Conservation (phyloP, 176 grass and related monocot genomes). For the Eragrostis curvula region DNA sequence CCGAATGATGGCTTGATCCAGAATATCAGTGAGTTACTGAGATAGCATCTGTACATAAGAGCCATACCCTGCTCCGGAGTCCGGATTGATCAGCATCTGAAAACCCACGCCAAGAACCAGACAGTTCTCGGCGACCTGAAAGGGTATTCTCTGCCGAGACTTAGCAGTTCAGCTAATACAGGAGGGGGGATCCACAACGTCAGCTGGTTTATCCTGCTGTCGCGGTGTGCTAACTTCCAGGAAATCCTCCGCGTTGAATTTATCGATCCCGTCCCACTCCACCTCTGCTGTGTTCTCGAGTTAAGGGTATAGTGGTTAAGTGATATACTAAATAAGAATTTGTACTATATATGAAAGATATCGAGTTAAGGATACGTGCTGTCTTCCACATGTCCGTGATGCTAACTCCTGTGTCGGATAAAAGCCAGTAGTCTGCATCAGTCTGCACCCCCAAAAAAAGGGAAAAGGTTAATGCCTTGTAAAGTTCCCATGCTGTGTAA, state of each 20-base stretch:
- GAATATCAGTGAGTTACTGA: slow-evolving; percentile 4
- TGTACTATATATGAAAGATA: slow-evolving; percentile 1
- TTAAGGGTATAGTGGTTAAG: slow-evolving; percentile 42
- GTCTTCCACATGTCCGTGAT: slow-evolving; percentile 91
- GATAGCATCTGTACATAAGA: slow-evolving; percentile 50
- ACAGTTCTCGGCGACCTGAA: slow-evolving; percentile 1
- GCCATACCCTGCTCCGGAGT: background rate
- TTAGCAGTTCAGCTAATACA: slow-evolving; percentile 37
- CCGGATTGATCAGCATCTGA: background rate
- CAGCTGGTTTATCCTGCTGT: slow-evolving; percentile 44
- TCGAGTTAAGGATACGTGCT: slow-evolving; percentile 75
- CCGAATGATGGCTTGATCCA: slow-evolving; percentile 9
- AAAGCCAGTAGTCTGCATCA: slow-evolving; percentile 88
- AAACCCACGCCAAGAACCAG: background rate
- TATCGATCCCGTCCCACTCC: slow-evolving; percentile 56
- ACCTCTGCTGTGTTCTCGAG: slow-evolving; percentile 49
- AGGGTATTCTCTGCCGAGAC: background rate
- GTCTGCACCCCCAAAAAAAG: slow-evolving; percentile 61
- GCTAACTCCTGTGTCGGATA: slow-evolving; percentile 80
- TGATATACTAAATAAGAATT: background rate
- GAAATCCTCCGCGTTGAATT: slow-evolving; percentile 55
- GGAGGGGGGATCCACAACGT: slow-evolving; percentile 29
- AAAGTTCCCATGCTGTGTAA: slow-evolving; percentile 5
- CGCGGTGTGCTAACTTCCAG: slow-evolving; percentile 56
- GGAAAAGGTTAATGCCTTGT: slow-evolving; percentile 2